Conservation (phyloP, 768 basidiomycete species). For the Trametes gibbosa region DNA sequence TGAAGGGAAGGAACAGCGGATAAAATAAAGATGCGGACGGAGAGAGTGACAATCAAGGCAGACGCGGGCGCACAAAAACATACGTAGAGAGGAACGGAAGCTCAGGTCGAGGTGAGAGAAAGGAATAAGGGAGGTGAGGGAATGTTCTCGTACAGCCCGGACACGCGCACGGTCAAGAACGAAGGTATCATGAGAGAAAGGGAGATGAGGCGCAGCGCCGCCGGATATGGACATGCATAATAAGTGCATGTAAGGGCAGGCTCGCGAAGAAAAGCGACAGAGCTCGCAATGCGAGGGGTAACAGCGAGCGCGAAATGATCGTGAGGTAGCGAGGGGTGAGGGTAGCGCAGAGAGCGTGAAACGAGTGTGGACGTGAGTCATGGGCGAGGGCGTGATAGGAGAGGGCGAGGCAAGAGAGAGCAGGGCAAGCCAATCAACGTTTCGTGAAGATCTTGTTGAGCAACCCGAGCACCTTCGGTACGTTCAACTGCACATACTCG, state of each 20-base stretch:
- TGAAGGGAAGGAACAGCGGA: not conserved
- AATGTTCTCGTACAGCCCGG: conserved; percentile 10
- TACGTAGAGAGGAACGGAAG: not conserved
- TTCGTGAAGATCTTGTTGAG: conserved; percentile 94
- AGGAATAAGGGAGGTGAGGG: not conserved
- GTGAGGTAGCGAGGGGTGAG: not conserved
- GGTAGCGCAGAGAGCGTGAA: conserved; percentile 12
- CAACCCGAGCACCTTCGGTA: conserved; percentile 88
- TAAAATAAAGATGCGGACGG: conserved; percentile 3
- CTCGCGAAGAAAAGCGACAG: not conserved
- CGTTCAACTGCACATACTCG: conserved; percentile 97
- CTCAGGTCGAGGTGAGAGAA: not conserved
- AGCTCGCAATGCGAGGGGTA: not conserved
- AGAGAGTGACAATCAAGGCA: not conserved
- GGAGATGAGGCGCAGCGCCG: not conserved
- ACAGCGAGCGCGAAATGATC: conserved; percentile 11
- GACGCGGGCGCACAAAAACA: not conserved
- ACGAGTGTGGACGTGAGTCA: conserved; percentile 12
- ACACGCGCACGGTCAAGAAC: conserved; percentile 12
- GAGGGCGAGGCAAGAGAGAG: not conserved
- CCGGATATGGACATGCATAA: not conserved
- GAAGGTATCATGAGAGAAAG: conserved; percentile 16
- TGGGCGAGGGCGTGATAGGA: not conserved
- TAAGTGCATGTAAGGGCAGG: not conserved
- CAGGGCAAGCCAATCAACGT: conserved; percentile 47